Percentiles rank a stretch among this genome's conserved stretches.
These are phyloP conservation scores for Podospora appendiculata DNA, from an alignment of 495 filamentous ascomycete genomes.

Conservation along the genomic window DNA sequence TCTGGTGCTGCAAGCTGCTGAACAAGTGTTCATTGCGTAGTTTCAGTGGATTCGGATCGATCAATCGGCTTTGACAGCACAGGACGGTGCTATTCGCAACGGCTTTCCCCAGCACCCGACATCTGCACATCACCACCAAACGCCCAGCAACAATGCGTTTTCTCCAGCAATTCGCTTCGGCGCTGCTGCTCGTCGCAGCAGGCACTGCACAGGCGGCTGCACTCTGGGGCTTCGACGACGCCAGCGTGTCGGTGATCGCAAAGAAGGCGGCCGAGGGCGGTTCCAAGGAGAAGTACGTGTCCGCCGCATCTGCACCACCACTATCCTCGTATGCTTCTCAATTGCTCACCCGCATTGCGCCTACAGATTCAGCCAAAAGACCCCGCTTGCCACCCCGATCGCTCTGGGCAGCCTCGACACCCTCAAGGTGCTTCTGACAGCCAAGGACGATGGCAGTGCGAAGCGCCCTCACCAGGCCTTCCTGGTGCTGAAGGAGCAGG, in stretches of 20 bases:
- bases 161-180: slow-evolving; percentile 38
- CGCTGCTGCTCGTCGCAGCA: slow-evolving; percentile 38
- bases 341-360: background rate
- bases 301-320: background rate
- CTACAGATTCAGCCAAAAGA: slow-evolving; percentile 53
- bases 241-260: slow-evolving; percentile 63
- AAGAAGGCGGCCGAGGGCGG: slow-evolving; percentile 55
- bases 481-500: slow-evolving; percentile 67
- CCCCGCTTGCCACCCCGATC: slow-evolving; percentile 57
- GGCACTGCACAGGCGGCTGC: slow-evolving; percentile 53
- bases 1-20: slow-evolving; percentile 10
- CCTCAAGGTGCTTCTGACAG: slow-evolving; percentile 73
- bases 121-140: background rate
- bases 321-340: background rate
- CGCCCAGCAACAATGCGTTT: slow-evolving; percentile 37
- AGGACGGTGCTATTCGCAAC: background rate
- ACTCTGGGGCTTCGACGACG: slow-evolving; percentile 81
- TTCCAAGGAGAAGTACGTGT: slow-evolving; percentile 66
- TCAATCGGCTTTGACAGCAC: slow-evolving; percentile 12
- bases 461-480: slow-evolving; percentile 92
- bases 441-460: slow-evolving; percentile 66
- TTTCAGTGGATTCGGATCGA: slow-evolving; percentile 8
- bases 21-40: slow-evolving; percentile 25
- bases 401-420: slow-evolving; percentile 60
- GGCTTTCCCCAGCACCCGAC: background rate